Evolutionary conservation across 2,329 filamentous ascomycete species (phyloP).

Genomic region (Aspergillus sp.): DNA sequence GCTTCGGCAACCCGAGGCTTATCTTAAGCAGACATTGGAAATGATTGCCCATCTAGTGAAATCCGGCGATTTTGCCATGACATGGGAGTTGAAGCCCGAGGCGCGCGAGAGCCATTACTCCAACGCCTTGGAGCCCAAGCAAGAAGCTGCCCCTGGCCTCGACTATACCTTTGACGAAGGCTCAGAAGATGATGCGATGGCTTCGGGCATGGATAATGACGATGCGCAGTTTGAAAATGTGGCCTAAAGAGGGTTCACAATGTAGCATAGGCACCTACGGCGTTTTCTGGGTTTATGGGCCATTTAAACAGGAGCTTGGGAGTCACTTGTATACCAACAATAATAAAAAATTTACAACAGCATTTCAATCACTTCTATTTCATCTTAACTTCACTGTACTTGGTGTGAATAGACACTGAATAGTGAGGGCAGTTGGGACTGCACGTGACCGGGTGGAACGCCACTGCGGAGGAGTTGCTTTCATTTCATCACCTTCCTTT

Average conservation of each 20-base stretch:
- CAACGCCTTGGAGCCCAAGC: conserved; percentile 45
- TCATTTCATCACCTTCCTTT: not conserved
- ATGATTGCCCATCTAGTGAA: conserved; percentile 81
- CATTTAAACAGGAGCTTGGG: conserved; percentile 15
- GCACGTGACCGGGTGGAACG: conserved; percentile 2
- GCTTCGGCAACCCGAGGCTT: conserved; percentile 87
- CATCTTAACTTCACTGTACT: not conserved
- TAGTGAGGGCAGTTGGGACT: not conserved
- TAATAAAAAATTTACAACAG: not conserved
- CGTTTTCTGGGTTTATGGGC: conserved; percentile 18
- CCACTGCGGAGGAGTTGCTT: not conserved
- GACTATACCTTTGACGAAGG: conserved; percentile 50
- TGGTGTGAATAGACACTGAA: not conserved
- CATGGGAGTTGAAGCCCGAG: conserved; percentile 77
- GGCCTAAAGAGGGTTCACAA: conserved; percentile 29
- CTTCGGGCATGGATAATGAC: conserved; percentile 58
- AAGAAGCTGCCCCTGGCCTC: conserved; percentile 49
- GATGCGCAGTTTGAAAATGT: conserved; percentile 80
- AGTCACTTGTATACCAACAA: not conserved
- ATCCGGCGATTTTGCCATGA: conserved; percentile 79
- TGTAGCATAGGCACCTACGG: conserved; percentile 29
- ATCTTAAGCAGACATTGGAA: conserved; percentile 79
- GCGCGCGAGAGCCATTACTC: conserved; percentile 57
- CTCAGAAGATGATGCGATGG: conserved; percentile 50
- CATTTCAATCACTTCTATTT: not conserved